Evolutionary conservation across 2,329 filamentous ascomycete species (phyloP), one percentile per base, ranked within the genome.

Genomic region (Arthrocladium fulminans): DNA sequence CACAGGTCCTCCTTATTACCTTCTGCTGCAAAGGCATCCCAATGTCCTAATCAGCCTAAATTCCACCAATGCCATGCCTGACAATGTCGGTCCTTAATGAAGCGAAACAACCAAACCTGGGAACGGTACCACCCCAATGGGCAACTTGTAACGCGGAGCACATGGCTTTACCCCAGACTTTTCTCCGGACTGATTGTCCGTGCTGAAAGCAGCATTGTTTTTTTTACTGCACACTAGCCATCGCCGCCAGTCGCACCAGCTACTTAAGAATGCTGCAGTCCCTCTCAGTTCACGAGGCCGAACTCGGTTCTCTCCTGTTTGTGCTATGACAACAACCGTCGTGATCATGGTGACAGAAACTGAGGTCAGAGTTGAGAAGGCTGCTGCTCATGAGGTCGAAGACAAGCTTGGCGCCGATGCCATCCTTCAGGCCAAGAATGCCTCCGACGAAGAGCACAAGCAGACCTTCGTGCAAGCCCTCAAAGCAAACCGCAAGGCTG

Each of bases 401-500:
- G 37, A 40, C 4, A 19, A n/a, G 8, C 37, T 40, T 40, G 37
- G 37, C 3, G 37, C 37, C 37, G 22, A 40, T n/a, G 37, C 37
- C 8, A 20, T 42, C 20, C 27, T 42, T 15, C 32, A 35, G 32
- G 46, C 49, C 30, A 20, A 38, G 17, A 2, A 9, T 6, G 38
- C 40, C n/a, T 67, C 4, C 73, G 72, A 49, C 69, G 71, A 45
- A 60, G 66, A 25, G 61, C 65, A 20, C 80, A 77, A 77, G 57
- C 66, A 10, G 59, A 64, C 5, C 61, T 62, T 22, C 68, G 72
- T 41, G 62, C 80, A 94, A 69, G 87, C 86, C 52, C 74, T 94
- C 63, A 80, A 73, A 61, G 73, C 90, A 23, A 94, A 94, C 62
- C 88, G 86, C 50, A 90, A 92, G 71, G 88, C 88, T 19, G 82